phyloP scores from a whole-genome alignment of 2,329 filamentous ascomycete species.

The Fusarium sp. region DNA sequence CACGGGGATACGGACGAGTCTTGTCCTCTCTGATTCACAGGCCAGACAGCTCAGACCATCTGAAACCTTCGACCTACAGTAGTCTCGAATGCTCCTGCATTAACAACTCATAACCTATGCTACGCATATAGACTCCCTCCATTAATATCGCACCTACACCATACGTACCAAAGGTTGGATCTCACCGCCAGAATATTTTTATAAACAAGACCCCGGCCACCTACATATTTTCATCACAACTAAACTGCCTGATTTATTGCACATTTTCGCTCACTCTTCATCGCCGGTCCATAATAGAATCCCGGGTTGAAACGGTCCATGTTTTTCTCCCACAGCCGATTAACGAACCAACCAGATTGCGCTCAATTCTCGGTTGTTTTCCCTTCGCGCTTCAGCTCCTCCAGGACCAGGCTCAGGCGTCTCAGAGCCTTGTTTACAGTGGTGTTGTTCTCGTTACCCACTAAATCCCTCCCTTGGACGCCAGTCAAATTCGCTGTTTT shows the following conservation, averaged over 20 bases:
- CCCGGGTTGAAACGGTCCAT: conserved; percentile 26
- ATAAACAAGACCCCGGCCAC: conserved; percentile 11
- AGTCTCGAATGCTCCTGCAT: conserved; percentile 32
- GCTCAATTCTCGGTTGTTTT: conserved; percentile 13
- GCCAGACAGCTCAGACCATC: conserved; percentile 23
- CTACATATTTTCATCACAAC: conserved; percentile 20
- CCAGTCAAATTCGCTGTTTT: conserved; percentile 35
- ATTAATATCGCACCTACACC: conserved; percentile 21
- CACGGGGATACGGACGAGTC: conserved; percentile 21
- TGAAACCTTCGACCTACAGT: conserved; percentile 27
- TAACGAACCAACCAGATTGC: conserved; percentile 35
- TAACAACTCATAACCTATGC: conserved; percentile 29
- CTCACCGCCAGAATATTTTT: conserved; percentile 28
- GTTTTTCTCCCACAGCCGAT: conserved; percentile 25
- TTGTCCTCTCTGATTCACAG: conserved; percentile 3
- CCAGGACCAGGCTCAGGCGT: conserved; percentile 16
- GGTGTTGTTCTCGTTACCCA: conserved; percentile 31
- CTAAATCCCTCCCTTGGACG: conserved; percentile 32
- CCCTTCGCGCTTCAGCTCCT: conserved; percentile 24
- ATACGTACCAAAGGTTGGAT: conserved; percentile 4
- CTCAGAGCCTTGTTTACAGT: conserved; percentile 15
- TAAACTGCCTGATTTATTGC: conserved; percentile 25
- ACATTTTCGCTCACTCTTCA: conserved; percentile 5
- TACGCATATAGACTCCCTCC: conserved; percentile 21
- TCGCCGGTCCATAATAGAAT: conserved; percentile 16